These are phyloP conservation scores for Candida sithepensis DNA, from an alignment of 805 yeast species.

Conservation along the genomic window DNA sequence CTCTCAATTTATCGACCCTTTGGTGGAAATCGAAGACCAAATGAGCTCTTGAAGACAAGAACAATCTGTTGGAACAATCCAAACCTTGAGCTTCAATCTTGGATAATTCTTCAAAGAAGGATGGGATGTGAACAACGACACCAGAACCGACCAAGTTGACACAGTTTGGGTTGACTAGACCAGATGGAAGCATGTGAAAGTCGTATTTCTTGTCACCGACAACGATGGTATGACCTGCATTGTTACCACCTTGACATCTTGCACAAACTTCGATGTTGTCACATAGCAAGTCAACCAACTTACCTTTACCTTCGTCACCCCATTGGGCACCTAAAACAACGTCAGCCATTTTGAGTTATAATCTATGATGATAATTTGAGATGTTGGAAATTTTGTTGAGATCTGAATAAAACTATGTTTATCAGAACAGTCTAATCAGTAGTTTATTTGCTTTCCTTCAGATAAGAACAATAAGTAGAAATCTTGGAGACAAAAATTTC, in stretches of 20 bases:
- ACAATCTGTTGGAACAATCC: conserved; percentile 69
- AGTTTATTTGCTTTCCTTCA: no score
- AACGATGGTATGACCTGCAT: conserved; percentile 98
- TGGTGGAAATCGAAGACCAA: conserved; percentile 98
- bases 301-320: conserved; percentile 99
- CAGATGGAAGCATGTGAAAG: conserved; percentile 98
- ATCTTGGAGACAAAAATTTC: neutral
- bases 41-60: conserved; percentile 91
- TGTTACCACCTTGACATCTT: conserved; percentile 98
- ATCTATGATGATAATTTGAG: neutral
- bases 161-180: conserved; percentile 93
- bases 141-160: conserved; percentile 90
- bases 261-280: conserved; percentile 96
- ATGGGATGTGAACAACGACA: conserved; percentile 93
- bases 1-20: conserved; percentile 92
- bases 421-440: no score
- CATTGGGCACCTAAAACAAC: conserved; percentile 98
- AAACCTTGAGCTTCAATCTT: conserved; percentile 81
- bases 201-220: conserved; percentile 86
- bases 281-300: conserved; percentile 90
- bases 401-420: no score
- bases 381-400: no score
- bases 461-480: neutral
- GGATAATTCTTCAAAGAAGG: conserved; percentile 83
- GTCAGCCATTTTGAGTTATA: conserved; percentile 55